Conservation (phyloP, 129 eudicot genomes). For the Pittosporum tobira region DNA sequence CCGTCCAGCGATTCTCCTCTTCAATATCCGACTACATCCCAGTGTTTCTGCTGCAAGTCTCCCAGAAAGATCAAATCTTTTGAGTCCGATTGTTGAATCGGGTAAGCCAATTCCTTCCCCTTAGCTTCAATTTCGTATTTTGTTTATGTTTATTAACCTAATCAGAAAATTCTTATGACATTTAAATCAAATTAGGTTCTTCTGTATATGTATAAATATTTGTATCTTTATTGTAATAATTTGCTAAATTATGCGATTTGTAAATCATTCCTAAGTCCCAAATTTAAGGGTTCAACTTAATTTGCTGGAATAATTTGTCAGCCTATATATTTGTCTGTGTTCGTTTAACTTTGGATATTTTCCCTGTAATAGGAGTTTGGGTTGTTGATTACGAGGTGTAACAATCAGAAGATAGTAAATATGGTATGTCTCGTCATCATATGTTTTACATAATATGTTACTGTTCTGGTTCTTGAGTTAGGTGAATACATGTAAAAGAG, state of each 20-base stretch:
- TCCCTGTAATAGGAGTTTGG: not conserved
- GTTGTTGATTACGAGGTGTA: not conserved
- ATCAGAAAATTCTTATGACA: too few relatives aligned
- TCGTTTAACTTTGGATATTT: not conserved
- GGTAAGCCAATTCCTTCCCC: not conserved
- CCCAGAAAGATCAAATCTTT: not conserved
- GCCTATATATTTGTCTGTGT: not conserved
- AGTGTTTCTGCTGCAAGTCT: not conserved
- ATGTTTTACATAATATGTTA: not conserved
- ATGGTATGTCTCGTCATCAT: conserved; percentile 6
- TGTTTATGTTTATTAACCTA: too few relatives aligned
- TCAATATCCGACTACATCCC: not conserved
- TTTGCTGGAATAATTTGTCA: not conserved
- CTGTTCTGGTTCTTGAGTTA: not conserved
- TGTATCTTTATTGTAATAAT: too few relatives aligned
- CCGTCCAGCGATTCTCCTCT: conserved; percentile 2
- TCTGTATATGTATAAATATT: not conserved
- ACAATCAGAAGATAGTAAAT: conserved; percentile 7
- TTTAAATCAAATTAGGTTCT: too few relatives aligned
- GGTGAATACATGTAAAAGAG: not conserved
- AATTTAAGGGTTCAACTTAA: not conserved
- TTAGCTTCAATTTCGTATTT: not conserved
- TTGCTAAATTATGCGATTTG: too few relatives aligned
- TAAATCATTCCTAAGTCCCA: not conserved
- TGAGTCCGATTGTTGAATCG: not conserved